A percentile compares a stretch with the other conserved stretches of the same genome.
phyloP scores from a whole-genome alignment of 2,329 filamentous ascomycete species.

The Domatiomyces catenatus region DNA sequence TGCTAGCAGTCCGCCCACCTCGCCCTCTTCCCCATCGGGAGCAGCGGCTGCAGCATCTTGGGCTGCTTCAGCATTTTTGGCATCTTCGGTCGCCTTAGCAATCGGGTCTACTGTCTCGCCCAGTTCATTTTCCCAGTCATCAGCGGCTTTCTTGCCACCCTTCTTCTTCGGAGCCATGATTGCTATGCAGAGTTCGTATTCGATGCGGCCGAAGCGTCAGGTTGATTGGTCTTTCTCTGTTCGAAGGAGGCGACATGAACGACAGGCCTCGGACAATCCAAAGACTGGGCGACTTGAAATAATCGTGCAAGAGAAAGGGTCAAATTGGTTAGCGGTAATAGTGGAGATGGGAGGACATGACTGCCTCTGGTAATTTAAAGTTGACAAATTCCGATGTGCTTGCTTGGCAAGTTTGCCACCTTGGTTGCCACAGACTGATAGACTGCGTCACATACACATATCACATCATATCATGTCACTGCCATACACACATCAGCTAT shows the following conservation, averaged over 20 bases:
- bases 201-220: slow-evolving; percentile 2
- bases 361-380: neutral
- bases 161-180: slow-evolving; percentile 90
- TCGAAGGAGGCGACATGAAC: slow-evolving; percentile 18
- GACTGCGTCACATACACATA: too few species aligned
- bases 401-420: neutral
- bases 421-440: too few species aligned
- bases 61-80: slow-evolving; percentile 31
- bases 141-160: slow-evolving; percentile 61
- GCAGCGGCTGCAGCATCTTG: slow-evolving; percentile 34
- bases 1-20: slow-evolving; percentile 57
- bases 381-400: neutral
- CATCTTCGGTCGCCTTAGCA: slow-evolving; percentile 32
- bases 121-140: slow-evolving; percentile 90
- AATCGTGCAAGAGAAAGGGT: neutral
- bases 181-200: slow-evolving; percentile 13
- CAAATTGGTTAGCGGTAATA: neutral
- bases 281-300: neutral
- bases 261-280: neutral
- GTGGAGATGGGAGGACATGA: neutral
- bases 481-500: too few species aligned
- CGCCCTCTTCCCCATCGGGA: slow-evolving; percentile 38
- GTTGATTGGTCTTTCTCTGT: slow-evolving; percentile 13
- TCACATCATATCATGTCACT: too few species aligned
- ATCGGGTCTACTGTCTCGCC: slow-evolving; percentile 59